A percentile compares a stretch with the other conserved stretches of the same genome.
phyloP scores from a whole-genome alignment of 2,329 filamentous ascomycete species.

The Ophiosphaerella narmari region DNA sequence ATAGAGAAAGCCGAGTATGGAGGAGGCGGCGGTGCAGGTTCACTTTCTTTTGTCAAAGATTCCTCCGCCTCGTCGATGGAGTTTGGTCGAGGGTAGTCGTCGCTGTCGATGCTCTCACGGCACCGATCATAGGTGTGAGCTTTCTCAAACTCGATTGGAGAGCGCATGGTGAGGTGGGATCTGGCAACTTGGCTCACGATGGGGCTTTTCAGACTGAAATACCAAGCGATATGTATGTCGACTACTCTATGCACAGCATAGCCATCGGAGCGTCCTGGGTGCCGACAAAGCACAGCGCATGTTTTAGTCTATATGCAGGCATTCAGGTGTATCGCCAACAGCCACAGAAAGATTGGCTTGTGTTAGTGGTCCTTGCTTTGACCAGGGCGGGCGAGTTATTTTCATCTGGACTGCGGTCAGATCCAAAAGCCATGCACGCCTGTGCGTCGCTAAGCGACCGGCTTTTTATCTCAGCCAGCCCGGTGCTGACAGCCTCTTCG shows the following conservation, averaged over 20 bases:
- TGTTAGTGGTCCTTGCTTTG: slow-evolving; percentile 8
- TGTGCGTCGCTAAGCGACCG: slow-evolving; percentile 18
- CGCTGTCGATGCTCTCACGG: slow-evolving; percentile 28
- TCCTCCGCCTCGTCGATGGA: slow-evolving; percentile 12
- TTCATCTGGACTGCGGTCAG: slow-evolving; percentile 22
- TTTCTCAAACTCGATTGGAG: slow-evolving; percentile 31
- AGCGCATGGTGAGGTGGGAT: slow-evolving; percentile 21
- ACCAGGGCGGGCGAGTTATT: slow-evolving; percentile 15
- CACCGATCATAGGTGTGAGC: slow-evolving; percentile 24
- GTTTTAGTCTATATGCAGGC: slow-evolving; percentile 6
- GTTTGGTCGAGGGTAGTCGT: slow-evolving; percentile 20
- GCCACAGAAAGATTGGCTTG: slow-evolving; percentile 10
- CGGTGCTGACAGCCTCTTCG: slow-evolving; percentile 7
- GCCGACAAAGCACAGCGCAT: slow-evolving; percentile 12
- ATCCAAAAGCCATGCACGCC: slow-evolving; percentile 6
- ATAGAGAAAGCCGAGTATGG: slow-evolving; percentile 48
- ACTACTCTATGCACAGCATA: slow-evolving; percentile 17
- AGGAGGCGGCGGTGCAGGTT: slow-evolving; percentile 10
- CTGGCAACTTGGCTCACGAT: neutral
- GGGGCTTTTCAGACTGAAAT: slow-evolving; percentile 17
- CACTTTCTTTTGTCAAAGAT: slow-evolving; percentile 11
- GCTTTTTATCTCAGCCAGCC: slow-evolving; percentile 16
- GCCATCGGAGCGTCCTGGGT: slow-evolving; percentile 17
- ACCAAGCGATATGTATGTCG: slow-evolving; percentile 14
- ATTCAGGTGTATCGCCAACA: slow-evolving; percentile 6